These are phyloP conservation scores for Aspergillus sclerotiicarbonarius DNA, from an alignment of 495 filamentous ascomycete species.

Conservation along the genomic window DNA sequence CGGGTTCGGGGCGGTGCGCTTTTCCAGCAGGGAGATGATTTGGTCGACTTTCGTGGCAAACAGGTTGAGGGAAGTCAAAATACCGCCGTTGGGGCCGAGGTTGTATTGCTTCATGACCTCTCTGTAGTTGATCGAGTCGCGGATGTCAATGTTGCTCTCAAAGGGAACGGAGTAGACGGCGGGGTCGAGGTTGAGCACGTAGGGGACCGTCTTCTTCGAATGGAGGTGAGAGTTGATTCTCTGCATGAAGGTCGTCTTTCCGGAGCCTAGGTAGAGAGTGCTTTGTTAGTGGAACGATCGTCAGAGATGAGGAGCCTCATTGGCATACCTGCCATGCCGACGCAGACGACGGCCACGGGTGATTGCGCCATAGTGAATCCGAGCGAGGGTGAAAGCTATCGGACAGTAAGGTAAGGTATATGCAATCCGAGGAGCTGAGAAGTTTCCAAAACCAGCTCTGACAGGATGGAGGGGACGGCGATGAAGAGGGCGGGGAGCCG, in stretches of 20 bases:
- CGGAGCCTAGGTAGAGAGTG: slow-evolving; percentile 60
- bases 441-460: not conserved
- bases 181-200: slow-evolving; percentile 96
- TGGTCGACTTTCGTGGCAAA: slow-evolving; percentile 98
- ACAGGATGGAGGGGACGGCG: not conserved
- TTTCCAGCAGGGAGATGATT: slow-evolving; percentile 83
- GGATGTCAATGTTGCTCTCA: slow-evolving; percentile 97
- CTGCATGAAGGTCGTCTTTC: slow-evolving; percentile 99
- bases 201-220: slow-evolving; percentile 68
- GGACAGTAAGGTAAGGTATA: not conserved
- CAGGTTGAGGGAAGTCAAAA: slow-evolving; percentile 90
- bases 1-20: slow-evolving; percentile 68
- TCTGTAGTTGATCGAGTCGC: slow-evolving; percentile 98
- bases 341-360: slow-evolving; percentile 81
- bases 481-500: not conserved
- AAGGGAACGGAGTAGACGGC: slow-evolving; percentile 96
- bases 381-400: not conserved
- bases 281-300: not conserved
- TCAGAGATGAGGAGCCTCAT: slow-evolving; percentile 2
- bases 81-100: slow-evolving; percentile 96
- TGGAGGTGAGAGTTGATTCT: slow-evolving; percentile 91
- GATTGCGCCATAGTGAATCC: slow-evolving; percentile 39
- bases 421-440: no score
- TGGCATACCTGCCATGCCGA: slow-evolving; percentile 89
- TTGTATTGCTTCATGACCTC: slow-evolving; percentile 99